Evolutionary conservation across 306 rosid species (phyloP), one percentile per base, ranked within the genome.

Genomic region (Gastrolobium villosum): DNA sequence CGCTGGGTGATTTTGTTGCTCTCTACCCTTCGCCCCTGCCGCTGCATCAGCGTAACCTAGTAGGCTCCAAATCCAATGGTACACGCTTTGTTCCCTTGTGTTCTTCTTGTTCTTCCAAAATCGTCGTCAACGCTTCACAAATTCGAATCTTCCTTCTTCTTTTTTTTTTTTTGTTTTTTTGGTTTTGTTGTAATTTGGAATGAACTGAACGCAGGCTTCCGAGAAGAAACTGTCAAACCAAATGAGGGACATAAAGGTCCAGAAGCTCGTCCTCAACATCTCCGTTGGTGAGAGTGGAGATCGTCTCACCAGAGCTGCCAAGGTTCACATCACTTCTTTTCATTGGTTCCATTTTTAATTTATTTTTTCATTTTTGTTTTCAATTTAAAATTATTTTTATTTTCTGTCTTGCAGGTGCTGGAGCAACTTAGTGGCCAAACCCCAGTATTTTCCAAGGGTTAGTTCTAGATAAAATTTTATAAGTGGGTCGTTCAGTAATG

Each of bases 211-310:
- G 69, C 83, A 89, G 94, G 94, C 93, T 65, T 85, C 94, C 7
- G 97, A 92, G 87, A 88, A 82, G 90, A 92, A 92, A 79, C 71
- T 92, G 1, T 76, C 91, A 61, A 89, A 92, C 65, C 93, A 93
- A 6, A 92, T 92, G 97, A 86, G 97, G 83, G 97, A 92, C 15
- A 92, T 80, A 46, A 89, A 92, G 75, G 94, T 90, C 9, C 93
- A 90, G 86, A 92, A 92, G 63, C 93, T 90, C 5, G 94, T 92
- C 59, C 94, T 92, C 63, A 92, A 92, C 87, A 89, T 90, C 72
- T 92, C 97, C 3, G 94, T 92, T 1, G 94, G 97, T 62, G 97
- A 89, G 83, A 89, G 94, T 55, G 94, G 97, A 20, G 97, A 89
- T 85, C 85, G 92, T 62, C 94, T 91, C 73, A 91, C 94, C 81